Base-by-base conservation (phyloP, 441 rosid species). In the Rhodomyrtus psidioides region DNA sequence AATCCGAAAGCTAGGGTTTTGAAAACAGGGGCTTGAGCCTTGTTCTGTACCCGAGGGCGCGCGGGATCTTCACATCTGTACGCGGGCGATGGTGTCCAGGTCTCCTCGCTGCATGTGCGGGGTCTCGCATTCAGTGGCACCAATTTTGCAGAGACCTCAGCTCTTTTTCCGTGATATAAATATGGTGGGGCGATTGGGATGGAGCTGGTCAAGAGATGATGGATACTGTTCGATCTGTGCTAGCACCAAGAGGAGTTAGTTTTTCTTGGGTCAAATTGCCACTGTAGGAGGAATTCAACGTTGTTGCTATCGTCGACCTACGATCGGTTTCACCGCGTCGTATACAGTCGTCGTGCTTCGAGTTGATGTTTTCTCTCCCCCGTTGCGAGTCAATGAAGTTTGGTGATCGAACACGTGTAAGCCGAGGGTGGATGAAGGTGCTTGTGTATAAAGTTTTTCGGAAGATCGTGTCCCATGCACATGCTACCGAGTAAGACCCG, bases 31-130 rank as follows among this genome's bases (percentile, higher is more conserved):
- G 3, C 51, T 9, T 7, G 46, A 34, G 34, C 34, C 8, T 42
- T 6, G 8, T 6, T 9, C 2, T 10, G 51, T 46, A 46, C 19
- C 24, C 24, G 26, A 8, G 57, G 79, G 79, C 26, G 19, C 19
- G 79, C 79, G 34, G 79, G 79, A 65, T 65, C 46, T 34, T 65
- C 79, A 65, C 79, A 65, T 34, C 15, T 65, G 79, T 9, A 65
- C 79, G 79, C 21, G 49, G n/a, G 24, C 26, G 79, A 65, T 65
- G 49, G 9, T 6, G n/a, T 39, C 79, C 79, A 34, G 49, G 26
- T 34, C 49, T 4, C 79, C 2, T 19, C 76, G 14, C 10, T 42
- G 79, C n/a, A 39, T 65, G 49, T 34, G 49, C 46, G 26, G 76
- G 76, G 46, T 24, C 46, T 19, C 79, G 79, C 79, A 12, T 10